Conservation (phyloP, 2,329 filamentous ascomycete genomes). For the Colletotrichum spaethianum region DNA sequence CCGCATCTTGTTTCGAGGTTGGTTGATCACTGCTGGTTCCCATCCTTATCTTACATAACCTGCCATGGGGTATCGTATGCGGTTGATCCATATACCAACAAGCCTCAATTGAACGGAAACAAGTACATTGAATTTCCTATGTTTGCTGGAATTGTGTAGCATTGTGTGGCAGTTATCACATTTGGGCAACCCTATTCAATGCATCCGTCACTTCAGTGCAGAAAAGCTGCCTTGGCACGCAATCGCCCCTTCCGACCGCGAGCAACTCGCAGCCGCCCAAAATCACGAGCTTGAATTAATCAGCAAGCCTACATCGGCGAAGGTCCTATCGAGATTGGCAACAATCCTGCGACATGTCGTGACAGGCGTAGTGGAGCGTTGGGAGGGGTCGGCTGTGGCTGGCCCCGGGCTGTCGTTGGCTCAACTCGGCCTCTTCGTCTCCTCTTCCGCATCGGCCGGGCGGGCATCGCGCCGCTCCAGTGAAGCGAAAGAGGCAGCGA, state of each 20-base stretch:
- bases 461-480: background rate
- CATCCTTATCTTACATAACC: background rate
- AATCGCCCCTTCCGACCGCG: background rate
- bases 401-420: constrained; percentile 4
- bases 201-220: background rate
- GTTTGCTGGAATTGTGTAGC: background rate
- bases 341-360: constrained; percentile 37
- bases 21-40: background rate
- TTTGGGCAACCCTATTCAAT: background rate
- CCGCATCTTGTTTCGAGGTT: background rate
- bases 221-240: constrained; percentile 7
- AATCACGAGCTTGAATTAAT: constrained; percentile 8
- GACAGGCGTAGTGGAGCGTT: constrained; percentile 27
- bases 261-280: background rate
- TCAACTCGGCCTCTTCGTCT: background rate
- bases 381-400: background rate
- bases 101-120: background rate
- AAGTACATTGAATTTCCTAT: background rate
- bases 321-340: constrained; percentile 18
- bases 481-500: background rate
- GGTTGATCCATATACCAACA: background rate
- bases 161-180: too few species aligned
- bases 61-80: background rate
- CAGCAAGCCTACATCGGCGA: constrained; percentile 4
- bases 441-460: constrained; percentile 4